These are phyloP conservation scores for Colletotrichum sp. DNA, from an alignment of 2,329 filamentous ascomycete genomes.

Conservation along the genomic window DNA sequence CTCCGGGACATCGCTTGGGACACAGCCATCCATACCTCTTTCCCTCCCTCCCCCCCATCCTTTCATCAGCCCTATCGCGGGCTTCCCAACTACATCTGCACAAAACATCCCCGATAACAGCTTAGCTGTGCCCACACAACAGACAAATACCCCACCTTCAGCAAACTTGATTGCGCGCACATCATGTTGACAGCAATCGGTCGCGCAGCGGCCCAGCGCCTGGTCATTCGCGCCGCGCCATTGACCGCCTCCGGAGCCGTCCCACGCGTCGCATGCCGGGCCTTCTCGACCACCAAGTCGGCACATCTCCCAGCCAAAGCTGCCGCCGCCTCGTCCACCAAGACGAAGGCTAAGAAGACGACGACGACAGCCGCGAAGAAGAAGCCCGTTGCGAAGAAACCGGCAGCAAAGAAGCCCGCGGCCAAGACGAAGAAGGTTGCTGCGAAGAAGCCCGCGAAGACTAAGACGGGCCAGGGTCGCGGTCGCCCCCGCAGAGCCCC, in stretches of 20 bases:
- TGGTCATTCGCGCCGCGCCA: conserved; percentile 25
- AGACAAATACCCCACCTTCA: background rate
- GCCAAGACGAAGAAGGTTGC: conserved; percentile 15
- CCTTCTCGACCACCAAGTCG: conserved; percentile 36
- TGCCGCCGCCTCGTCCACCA: conserved; percentile 22
- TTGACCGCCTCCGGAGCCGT: conserved; percentile 25
- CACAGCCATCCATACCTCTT: background rate
- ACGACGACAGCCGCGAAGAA: conserved; percentile 25
- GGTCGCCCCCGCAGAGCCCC: conserved; percentile 29
- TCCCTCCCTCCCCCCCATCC: background rate
- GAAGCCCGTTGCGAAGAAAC: conserved; percentile 28
- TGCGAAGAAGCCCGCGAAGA: conserved; percentile 19
- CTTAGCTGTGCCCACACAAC: background rate
- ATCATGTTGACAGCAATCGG: conserved; percentile 48
- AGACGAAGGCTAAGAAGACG: conserved; percentile 26
- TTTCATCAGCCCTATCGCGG: background rate
- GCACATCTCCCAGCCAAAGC: conserved; percentile 27
- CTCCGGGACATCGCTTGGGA: background rate
- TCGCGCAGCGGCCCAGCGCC: conserved; percentile 42
- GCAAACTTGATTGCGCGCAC: background rate
- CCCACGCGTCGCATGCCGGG: conserved; percentile 26
- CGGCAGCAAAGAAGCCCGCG: conserved; percentile 24
- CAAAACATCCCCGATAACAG: background rate
- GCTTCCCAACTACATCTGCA: background rate
- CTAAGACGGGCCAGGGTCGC: conserved; percentile 28